These are phyloP conservation scores for Tetracentron sinense DNA, from an alignment of 164 flowering plant species.

Conservation along the genomic window DNA sequence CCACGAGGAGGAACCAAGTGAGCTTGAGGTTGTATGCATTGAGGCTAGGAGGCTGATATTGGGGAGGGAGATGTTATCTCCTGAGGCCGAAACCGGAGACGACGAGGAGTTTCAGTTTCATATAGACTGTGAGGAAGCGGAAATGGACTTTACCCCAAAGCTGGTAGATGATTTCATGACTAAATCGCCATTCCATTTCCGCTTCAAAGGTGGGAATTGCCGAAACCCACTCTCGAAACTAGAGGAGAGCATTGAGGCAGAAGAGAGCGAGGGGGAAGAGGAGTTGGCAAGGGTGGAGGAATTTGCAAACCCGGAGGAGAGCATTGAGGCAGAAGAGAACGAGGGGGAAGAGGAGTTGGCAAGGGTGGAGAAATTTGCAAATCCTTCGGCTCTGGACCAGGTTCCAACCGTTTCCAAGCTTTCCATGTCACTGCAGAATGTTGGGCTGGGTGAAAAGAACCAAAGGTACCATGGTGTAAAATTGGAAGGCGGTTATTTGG, in stretches of 20 bases:
- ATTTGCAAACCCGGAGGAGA: constrained; percentile 4
- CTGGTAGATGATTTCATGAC: constrained; percentile 16
- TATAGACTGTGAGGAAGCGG: constrained; percentile 37
- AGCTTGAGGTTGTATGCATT: constrained; percentile 58
- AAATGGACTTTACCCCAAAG: constrained; percentile 15
- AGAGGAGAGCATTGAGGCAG: constrained; percentile 43
- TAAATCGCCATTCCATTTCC: constrained; percentile 13
- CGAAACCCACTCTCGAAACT: constrained; percentile 35
- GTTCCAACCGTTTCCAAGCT: constrained; percentile 43
- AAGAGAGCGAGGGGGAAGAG: constrained; percentile 23
- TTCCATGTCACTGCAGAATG: constrained; percentile 61
- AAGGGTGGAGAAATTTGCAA: constrained; percentile 7
- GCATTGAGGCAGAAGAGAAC: constrained; percentile 24
- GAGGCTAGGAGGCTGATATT: constrained; percentile 41
- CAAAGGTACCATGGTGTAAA: constrained; percentile 30
- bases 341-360: constrained; percentile 20
- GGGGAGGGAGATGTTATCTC: constrained; percentile 14
- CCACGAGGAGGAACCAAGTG: constrained; percentile 56
- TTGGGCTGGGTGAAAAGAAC: constrained; percentile 45
- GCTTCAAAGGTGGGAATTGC: constrained; percentile 23
- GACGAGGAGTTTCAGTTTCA: constrained; percentile 42
- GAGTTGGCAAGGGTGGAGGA: constrained; percentile 6
- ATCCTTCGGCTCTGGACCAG: constrained; percentile 13
- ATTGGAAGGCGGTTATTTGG: constrained; percentile 24
- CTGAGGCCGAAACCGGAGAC: constrained; percentile 19